Evolutionary conservation across 2,329 filamentous ascomycete species (phyloP).

Genomic region (Xylaria digitata): DNA sequence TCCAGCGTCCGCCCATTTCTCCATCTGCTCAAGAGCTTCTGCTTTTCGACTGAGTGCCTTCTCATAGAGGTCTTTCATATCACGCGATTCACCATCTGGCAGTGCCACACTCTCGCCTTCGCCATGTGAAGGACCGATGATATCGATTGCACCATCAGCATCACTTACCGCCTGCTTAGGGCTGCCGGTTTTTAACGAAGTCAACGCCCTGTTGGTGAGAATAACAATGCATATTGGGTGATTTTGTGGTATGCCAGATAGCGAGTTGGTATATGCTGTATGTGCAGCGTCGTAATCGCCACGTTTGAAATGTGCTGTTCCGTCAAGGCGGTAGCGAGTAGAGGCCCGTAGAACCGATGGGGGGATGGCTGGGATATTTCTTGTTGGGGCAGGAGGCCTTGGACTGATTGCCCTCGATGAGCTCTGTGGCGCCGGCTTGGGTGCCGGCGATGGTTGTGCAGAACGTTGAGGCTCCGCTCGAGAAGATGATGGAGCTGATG

Average conservation of each 20-base stretch:
- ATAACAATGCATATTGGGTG: constrained; percentile 92
- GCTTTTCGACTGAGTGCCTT: constrained; percentile 96
- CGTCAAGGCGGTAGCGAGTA: constrained; percentile 80
- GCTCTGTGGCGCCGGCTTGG: constrained; percentile 53
- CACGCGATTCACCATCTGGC: constrained; percentile 72
- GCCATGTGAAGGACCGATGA: constrained; percentile 84
- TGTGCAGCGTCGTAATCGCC: constrained; percentile 93
- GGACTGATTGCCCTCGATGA: constrained; percentile 58
- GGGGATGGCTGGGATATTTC: constrained; percentile 73
- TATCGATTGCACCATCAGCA: constrained; percentile 79
- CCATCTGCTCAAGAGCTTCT: constrained; percentile 93
- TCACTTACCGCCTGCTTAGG: constrained; percentile 88
- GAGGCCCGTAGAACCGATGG: constrained; percentile 78
- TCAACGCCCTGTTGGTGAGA: constrained; percentile 90
- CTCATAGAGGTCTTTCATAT: constrained; percentile 92
- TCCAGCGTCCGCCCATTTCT: constrained; percentile 89
- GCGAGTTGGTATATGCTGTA: constrained; percentile 80
- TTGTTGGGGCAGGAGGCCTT: constrained; percentile 59
- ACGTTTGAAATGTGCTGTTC: constrained; percentile 90
- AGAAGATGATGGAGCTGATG: constrained; percentile 51
- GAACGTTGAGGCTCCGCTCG: constrained; percentile 41
- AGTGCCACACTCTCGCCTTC: constrained; percentile 83
- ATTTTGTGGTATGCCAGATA: constrained; percentile 76
- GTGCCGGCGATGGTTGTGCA: constrained; percentile 52
- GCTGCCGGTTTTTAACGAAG: constrained; percentile 89